Base-by-base conservation (phyloP, 2,329 filamentous ascomycete genomes). In the Thelonectria discophora region DNA sequence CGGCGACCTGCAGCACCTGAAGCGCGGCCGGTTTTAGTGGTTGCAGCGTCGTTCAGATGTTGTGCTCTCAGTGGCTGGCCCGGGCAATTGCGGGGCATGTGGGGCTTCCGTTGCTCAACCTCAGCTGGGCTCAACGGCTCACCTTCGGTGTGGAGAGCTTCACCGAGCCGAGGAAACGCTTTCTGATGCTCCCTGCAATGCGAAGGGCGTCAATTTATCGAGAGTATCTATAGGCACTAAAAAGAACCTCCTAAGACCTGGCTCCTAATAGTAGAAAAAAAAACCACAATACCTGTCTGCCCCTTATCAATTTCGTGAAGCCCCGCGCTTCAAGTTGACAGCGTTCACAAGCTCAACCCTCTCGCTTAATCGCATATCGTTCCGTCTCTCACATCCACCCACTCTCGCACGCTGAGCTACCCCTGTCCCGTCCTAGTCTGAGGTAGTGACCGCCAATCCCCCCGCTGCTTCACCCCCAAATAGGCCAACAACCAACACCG, bases 331-430 rank as follows among this genome's bases (percentile, higher is more conserved):
- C 27, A 30, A 30, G 51, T 60, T 57, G 58, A 53, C 58, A 58
- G 48, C 55, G 58, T 54, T 55, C 55, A 58, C 13, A 54, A 24
- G 42, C 60, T 48, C 40, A 49, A n/a, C 13, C 34, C 15, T 46
- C 55, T 57, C 66, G 63, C 50, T 64, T 69, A 69, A 66, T 67
- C 53, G 66, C 66, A 69, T 69, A 52, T 40, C 24, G 37, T 50
- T 43, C 55, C 13, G 27, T 43, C 37, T 27, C 48, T 30, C 27
- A 24, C 30, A 15, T 8, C 20, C 46, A 30, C 45, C 15, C 12
- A 32, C 49, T 21, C 34, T 15, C 12, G 34, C 11, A 37, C 12
- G 11, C 34, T 37, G 34, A 45, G 55, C 54, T 54, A 59, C 42
- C 55, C 55, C 60, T 57, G 49, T 43, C 32, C 58, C 52, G 39